These are phyloP conservation scores for Pyrenula aspistea DNA, from an alignment of 495 filamentous ascomycete genomes.

Conservation along the genomic window DNA sequence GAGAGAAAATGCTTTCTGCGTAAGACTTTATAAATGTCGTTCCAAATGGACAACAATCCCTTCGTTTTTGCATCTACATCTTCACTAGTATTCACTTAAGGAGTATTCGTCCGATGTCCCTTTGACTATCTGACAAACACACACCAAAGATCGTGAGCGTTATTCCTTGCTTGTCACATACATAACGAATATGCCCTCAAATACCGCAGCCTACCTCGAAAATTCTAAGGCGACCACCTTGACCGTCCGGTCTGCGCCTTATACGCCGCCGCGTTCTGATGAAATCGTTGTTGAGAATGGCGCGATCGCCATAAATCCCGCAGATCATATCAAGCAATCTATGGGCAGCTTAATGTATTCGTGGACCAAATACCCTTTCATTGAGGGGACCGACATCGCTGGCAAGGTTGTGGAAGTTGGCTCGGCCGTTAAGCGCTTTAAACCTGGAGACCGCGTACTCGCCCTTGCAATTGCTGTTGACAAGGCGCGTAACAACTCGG, in stretches of 20 bases:
- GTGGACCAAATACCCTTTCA: constrained; percentile 27
- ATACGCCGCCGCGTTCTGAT: constrained; percentile 14
- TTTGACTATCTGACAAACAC: too few species aligned
- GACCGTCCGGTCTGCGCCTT: constrained; percentile 19
- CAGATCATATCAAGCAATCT: neutral
- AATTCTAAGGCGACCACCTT: constrained; percentile 17
- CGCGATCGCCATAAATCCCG: constrained; percentile 33
- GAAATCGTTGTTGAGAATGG: constrained; percentile 27
- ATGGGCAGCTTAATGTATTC: constrained; percentile 1
- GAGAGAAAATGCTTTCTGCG: too few species aligned
- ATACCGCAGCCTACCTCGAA: constrained; percentile 24
- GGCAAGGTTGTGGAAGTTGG: constrained; percentile 40
- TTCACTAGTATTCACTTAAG: too few species aligned
- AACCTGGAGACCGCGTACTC: constrained; percentile 22
- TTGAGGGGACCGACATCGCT: constrained; percentile 42
- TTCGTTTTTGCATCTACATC: too few species aligned
- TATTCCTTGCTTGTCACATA: too few species aligned
- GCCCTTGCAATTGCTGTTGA: constrained; percentile 4
- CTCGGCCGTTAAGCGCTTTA: constrained; percentile 26
- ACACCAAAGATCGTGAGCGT: too few species aligned
- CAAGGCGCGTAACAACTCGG: constrained; percentile 7
- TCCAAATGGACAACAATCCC: too few species aligned
- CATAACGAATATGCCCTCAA: constrained; percentile 5
- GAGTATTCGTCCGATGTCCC: too few species aligned
- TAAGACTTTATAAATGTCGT: too few species aligned